Conservation (phyloP, 768 basidiomycete species). For the Crepidotus variabilis region DNA sequence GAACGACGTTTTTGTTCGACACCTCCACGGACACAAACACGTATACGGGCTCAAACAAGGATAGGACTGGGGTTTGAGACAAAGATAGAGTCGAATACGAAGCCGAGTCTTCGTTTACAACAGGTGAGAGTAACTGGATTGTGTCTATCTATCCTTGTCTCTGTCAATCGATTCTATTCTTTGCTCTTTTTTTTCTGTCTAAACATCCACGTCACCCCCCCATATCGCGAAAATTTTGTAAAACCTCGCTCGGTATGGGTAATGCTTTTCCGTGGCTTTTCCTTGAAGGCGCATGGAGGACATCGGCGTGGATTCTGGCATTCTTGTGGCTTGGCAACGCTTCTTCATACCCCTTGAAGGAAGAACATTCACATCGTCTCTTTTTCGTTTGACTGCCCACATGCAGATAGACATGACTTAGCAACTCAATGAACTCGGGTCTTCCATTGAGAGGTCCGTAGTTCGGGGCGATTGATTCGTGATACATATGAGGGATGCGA, state of each 20-base stretch:
- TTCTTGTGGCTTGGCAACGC: not conserved
- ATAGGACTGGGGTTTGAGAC: not conserved
- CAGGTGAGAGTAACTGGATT: not conserved
- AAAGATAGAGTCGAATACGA: not conserved
- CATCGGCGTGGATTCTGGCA: not conserved
- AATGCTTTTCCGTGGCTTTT: not conserved
- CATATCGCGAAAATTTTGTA: not conserved
- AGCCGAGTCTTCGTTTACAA: not conserved
- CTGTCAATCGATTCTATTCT: too few relatives aligned
- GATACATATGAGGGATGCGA: not conserved
- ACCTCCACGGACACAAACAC: not conserved
- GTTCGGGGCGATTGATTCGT: not conserved
- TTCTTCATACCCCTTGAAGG: not conserved
- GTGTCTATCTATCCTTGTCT: too few relatives aligned
- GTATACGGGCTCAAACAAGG: too few relatives aligned
- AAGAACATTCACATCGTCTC: not conserved
- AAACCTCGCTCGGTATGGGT: not conserved
- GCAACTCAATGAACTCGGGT: not conserved
- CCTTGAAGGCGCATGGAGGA: not conserved
- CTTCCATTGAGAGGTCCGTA: too few relatives aligned
- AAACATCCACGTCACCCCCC: not conserved
- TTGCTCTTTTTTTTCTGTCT: not conserved
- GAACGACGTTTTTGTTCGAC: not conserved
- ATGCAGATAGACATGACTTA: not conserved
- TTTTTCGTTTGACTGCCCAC: not conserved